Evolutionary conservation across 2,329 filamentous ascomycete genomes (phyloP).

Genomic region (Scorias spongiosa): DNA sequence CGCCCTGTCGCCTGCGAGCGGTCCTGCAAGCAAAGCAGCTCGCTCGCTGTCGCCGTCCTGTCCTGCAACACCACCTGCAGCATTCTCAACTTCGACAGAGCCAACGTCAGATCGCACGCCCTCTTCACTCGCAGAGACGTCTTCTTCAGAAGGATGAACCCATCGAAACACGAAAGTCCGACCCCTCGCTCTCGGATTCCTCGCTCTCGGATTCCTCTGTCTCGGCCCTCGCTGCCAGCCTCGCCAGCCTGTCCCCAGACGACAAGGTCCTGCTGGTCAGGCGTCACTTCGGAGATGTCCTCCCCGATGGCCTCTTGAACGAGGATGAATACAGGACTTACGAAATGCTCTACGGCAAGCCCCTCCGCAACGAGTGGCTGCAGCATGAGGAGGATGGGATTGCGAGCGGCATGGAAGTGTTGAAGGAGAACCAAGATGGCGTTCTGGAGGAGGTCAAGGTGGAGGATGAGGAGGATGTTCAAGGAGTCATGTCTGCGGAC

Average conservation of each 20-base stretch:
- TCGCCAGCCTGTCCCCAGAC: background rate
- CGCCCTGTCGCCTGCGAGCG: conserved; percentile 8
- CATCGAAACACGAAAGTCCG: too few species aligned
- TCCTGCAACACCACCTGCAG: background rate
- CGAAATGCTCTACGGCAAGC: conserved; percentile 65
- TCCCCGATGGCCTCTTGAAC: conserved; percentile 57
- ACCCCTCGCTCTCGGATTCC: too few species aligned
- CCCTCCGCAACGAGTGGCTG: conserved; percentile 40
- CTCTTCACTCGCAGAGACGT: too few species aligned
- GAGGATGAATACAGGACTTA: conserved; percentile 61
- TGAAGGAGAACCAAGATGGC: conserved; percentile 43
- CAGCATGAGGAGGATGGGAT: conserved; percentile 4
- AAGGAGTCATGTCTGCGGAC: conserved; percentile 16
- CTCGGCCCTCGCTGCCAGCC: too few species aligned
- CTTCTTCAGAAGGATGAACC: too few species aligned
- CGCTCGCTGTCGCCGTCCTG: conserved; percentile 1
- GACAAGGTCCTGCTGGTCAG: conserved; percentile 35
- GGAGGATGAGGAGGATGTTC: conserved; percentile 19
- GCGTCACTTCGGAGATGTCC: conserved; percentile 58
- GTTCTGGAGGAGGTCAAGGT: conserved; percentile 48
- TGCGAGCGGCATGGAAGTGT: conserved; percentile 34
- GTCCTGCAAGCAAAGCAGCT: conserved; percentile 7
- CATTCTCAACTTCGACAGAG: too few species aligned
- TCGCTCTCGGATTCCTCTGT: too few species aligned
- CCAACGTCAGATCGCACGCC: too few species aligned